These are phyloP conservation scores for Yamadazyma triangularis DNA, from an alignment of 1,139 yeast genomes.

Conservation along the genomic window DNA sequence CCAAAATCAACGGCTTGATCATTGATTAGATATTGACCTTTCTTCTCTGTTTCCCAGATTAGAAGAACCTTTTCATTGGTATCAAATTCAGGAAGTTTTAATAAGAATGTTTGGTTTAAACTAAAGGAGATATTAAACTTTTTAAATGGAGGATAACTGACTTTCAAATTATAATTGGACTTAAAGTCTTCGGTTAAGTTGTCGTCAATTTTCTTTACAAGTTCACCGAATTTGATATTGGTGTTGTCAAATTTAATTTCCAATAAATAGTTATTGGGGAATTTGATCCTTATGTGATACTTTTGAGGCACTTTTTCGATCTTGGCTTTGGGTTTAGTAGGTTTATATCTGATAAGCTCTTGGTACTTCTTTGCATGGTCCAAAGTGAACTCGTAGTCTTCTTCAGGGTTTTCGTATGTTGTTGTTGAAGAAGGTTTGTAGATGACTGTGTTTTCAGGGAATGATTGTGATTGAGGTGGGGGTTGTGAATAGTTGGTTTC, in stretches of 20 bases:
- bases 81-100: constrained; percentile 27
- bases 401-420: constrained; percentile 39
- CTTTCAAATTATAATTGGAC: constrained; percentile 29
- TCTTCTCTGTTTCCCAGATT: constrained; percentile 29
- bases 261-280: constrained; percentile 51
- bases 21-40: constrained; percentile 19
- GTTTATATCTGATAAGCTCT: constrained; percentile 34
- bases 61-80: constrained; percentile 30
- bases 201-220: constrained; percentile 33
- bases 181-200: constrained; percentile 34
- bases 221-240: constrained; percentile 35
- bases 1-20: constrained; percentile 17
- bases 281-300: constrained; percentile 43
- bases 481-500: background rate
- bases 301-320: constrained; percentile 14
- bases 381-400: constrained; percentile 47
- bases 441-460: constrained; percentile 5
- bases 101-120: constrained; percentile 22
- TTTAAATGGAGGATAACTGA: constrained; percentile 44
- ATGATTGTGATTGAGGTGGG: background rate
- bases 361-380: constrained; percentile 53
- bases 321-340: constrained; percentile 4
- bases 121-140: constrained; percentile 27
- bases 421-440: constrained; percentile 10
- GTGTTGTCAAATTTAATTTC: constrained; percentile 12